A percentile compares a stretch with the other conserved stretches of the same genome.
phyloP scores from a whole-genome alignment of 2,329 filamentous ascomycete genomes.

The Apiospora saccharicola region DNA sequence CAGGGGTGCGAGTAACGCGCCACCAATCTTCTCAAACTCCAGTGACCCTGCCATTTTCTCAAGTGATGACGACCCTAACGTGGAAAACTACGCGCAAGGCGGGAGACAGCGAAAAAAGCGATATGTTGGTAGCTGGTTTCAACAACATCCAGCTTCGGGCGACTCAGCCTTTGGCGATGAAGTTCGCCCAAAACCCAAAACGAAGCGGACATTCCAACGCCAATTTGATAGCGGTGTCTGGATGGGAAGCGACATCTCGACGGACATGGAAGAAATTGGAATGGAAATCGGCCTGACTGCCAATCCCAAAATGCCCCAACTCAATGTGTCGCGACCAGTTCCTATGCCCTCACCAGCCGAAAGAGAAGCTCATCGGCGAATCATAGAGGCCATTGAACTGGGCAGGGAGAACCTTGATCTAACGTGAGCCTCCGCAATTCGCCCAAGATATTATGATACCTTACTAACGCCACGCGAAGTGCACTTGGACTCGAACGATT shows the following conservation, averaged over 20 bases:
- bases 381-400: slow-evolving; percentile 62
- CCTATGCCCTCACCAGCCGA: slow-evolving; percentile 49
- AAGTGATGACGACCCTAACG: slow-evolving; percentile 72
- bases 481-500: slow-evolving; percentile 58
- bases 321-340: slow-evolving; percentile 41
- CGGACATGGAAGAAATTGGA: slow-evolving; percentile 54
- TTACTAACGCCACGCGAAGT: slow-evolving; percentile 35
- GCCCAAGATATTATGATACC: background rate
- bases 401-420: slow-evolving; percentile 68
- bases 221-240: slow-evolving; percentile 75
- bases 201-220: slow-evolving; percentile 62
- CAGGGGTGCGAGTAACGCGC: slow-evolving; percentile 35
- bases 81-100: slow-evolving; percentile 67
- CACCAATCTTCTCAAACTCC: slow-evolving; percentile 61
- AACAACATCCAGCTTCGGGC: slow-evolving; percentile 61
- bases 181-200: slow-evolving; percentile 44
- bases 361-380: slow-evolving; percentile 51
- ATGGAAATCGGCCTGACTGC: slow-evolving; percentile 44
- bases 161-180: slow-evolving; percentile 54
- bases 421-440: slow-evolving; percentile 54
- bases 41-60: slow-evolving; percentile 77
- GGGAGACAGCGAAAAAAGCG: slow-evolving; percentile 66
- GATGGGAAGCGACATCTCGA: slow-evolving; percentile 66
- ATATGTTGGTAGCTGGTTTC: slow-evolving; percentile 73
- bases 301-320: slow-evolving; percentile 48